Evolutionary conservation across 169 alveolate species (phyloP), one percentile per base, ranked within the genome.

Genomic region (Neospora caninum): DNA sequence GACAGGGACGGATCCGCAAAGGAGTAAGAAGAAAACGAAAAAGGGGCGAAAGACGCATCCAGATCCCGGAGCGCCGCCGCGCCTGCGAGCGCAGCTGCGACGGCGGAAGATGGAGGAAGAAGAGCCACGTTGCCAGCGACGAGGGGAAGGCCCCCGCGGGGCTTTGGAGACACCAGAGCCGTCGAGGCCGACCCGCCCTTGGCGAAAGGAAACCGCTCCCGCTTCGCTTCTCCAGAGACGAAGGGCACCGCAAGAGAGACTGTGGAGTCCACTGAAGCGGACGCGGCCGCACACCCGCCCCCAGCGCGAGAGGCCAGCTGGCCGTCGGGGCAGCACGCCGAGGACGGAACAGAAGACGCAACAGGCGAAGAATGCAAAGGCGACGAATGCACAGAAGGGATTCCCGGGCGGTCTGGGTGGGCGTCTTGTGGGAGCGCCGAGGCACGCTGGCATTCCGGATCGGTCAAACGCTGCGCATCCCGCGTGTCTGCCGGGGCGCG

Each of bases 61-160:
- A 64, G 1, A 7, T 27, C 25, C 31, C n/a, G 16, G 22, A 78
- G 86, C 18, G 38, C 89, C 0, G 89, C 89, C 2, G 64, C 53
- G 13, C 43, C 67, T 25, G 89, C 89, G 41, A 42, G 34, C 58
- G 89, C 89, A 6, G 89, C 89, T 2, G 89, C 89, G 10, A 41
- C 89, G 13, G 89, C 89, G 64, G 67, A 22, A 41, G 53, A 22
- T 2, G 89, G 89, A 39, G 39, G 41, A 18, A 82, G 89, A 27
- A 82, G 39, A 13, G 69, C 6, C 69, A 42, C 39, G 38, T 18
- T 29, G 34, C 89, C 89, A 41, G 86, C 2, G 9, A n/a, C 22
- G 39, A 78, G 86, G 45, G 42, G 27, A 38, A 20, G 49, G 10
- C 10, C 41, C 45, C 27, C 82, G 39, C 42, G 7, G 39, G 2